phyloP scores from a whole-genome alignment of 2,329 filamentous ascomycete species.

The Davidsoniella neocaledoniae region DNA sequence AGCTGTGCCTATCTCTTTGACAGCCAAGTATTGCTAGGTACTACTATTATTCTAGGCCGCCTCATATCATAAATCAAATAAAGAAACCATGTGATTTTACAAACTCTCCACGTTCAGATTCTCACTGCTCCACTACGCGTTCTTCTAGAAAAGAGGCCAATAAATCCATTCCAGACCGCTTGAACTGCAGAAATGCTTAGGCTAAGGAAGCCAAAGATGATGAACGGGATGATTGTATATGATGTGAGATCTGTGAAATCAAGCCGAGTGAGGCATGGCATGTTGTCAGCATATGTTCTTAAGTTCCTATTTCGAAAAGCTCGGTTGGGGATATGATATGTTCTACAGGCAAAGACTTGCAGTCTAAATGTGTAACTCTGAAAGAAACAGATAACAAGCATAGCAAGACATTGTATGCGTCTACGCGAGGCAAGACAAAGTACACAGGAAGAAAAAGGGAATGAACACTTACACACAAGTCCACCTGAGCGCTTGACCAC shows the following conservation, averaged over 20 bases:
- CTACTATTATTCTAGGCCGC: no score
- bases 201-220: slow-evolving; percentile 22
- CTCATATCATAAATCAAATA: no score
- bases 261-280: no score
- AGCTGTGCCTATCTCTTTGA: no score
- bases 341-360: no score
- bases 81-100: no score
- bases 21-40: no score
- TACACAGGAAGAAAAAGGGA: background rate
- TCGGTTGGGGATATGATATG: no score
- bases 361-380: background rate
- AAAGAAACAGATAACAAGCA: background rate
- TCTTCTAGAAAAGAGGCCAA: background rate
- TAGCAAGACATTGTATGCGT: background rate
- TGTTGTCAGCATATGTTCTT: no score
- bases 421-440: background rate
- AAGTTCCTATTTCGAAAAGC: no score
- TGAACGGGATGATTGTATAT: slow-evolving; percentile 22
- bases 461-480: slow-evolving; percentile 20
- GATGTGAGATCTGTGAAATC: slow-evolving; percentile 19
- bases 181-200: slow-evolving; percentile 20
- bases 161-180: background rate
- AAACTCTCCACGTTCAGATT: no score
- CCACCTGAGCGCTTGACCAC: slow-evolving; percentile 24
- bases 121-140: background rate